phyloP scores from a whole-genome alignment of 306 rosid genomes.

The Malus fusca region DNA sequence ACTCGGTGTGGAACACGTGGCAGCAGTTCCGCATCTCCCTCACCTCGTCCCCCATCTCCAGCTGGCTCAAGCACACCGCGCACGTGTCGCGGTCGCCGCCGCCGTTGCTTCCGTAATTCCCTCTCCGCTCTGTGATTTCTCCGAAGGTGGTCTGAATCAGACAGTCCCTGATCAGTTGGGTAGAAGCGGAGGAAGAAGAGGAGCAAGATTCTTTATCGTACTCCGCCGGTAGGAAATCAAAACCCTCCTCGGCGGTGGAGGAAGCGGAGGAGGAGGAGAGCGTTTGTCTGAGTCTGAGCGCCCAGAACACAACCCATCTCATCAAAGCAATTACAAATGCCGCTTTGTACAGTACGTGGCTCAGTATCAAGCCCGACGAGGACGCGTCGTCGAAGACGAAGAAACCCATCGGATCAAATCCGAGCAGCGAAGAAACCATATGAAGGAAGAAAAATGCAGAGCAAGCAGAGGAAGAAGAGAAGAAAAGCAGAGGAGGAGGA shows the following conservation, averaged over 20 bases:
- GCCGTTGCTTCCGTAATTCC: background rate
- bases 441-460: background rate
- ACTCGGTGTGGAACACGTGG: constrained; percentile 70
- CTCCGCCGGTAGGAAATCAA: background rate
- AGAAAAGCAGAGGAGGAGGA: background rate
- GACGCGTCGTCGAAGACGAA: constrained; percentile 22
- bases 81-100: constrained; percentile 40
- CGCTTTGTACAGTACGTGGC: constrained; percentile 50
- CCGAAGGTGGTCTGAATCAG: constrained; percentile 44
- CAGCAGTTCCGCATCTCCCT: constrained; percentile 65
- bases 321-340: constrained; percentile 56
- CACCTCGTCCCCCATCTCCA: constrained; percentile 46
- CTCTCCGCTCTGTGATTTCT: constrained; percentile 29
- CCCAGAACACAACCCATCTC: constrained; percentile 55
- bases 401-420: constrained; percentile 34
- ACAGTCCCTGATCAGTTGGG: constrained; percentile 33
- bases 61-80: constrained; percentile 58
- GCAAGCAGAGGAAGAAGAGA: background rate
- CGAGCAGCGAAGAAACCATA: background rate
- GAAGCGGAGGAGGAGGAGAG: background rate
- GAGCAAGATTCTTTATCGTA: background rate
- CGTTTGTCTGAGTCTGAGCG: constrained; percentile 19
- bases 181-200: constrained; percentile 18
- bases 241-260: background rate
- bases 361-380: constrained; percentile 33